Conservation (phyloP, 2,329 filamentous ascomycete genomes). For the Orbilia blumenaviensis region DNA sequence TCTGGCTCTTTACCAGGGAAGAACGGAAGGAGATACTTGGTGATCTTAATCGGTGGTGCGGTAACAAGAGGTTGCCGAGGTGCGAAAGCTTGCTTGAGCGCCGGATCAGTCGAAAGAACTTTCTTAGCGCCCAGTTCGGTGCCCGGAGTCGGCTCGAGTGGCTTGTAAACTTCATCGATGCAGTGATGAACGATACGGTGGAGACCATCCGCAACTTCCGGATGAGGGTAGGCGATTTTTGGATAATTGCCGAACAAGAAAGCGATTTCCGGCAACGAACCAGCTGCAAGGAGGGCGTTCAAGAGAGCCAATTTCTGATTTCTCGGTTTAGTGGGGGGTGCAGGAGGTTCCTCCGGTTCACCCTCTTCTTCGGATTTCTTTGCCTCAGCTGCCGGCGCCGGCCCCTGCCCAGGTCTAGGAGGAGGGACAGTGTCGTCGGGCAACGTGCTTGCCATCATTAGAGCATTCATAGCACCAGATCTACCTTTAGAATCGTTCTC, state of each 20-base stretch:
- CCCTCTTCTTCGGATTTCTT: slow-evolving; percentile 64
- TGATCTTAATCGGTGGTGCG: slow-evolving; percentile 66
- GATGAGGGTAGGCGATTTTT: slow-evolving; percentile 86
- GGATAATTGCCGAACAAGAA: slow-evolving; percentile 92
- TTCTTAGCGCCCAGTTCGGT: slow-evolving; percentile 63
- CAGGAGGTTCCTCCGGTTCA: slow-evolving; percentile 62
- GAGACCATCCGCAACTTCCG: slow-evolving; percentile 80
- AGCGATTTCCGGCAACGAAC: slow-evolving; percentile 88
- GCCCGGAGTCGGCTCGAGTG: slow-evolving; percentile 69
- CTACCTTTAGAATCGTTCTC: slow-evolving; percentile 82
- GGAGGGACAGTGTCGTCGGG: slow-evolving; percentile 77
- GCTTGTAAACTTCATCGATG: slow-evolving; percentile 76
- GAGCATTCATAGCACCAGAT: slow-evolving; percentile 79
- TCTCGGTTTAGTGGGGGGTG: slow-evolving; percentile 62
- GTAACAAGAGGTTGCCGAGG: slow-evolving; percentile 70
- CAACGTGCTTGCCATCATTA: slow-evolving; percentile 85
- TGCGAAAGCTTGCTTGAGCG: slow-evolving; percentile 67
- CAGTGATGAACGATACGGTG: slow-evolving; percentile 86
- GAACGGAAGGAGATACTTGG: slow-evolving; percentile 47
- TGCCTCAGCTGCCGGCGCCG: slow-evolving; percentile 66
- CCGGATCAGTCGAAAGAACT: slow-evolving; percentile 52
- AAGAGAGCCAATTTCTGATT: slow-evolving; percentile 90
- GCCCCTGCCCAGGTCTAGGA: slow-evolving; percentile 65
- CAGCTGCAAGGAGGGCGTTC: slow-evolving; percentile 85
- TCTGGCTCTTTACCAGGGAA: slow-evolving; percentile 41